phyloP scores from a whole-genome alignment of 208 protist genomes.

The Leishmania lainsoni region DNA sequence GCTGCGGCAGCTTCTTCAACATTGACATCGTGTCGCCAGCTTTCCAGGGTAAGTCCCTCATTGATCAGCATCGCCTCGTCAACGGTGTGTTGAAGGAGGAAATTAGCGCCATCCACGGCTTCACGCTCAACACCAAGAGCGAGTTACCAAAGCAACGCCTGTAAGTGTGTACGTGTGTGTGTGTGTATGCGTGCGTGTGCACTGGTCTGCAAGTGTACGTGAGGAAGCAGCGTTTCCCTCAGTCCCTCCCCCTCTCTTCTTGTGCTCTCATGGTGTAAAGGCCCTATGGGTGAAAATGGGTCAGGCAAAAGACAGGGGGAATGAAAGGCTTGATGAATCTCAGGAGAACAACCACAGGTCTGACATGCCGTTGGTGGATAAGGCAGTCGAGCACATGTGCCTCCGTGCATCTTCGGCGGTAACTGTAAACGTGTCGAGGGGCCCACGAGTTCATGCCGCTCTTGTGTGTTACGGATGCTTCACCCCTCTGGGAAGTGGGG shows the following conservation, averaged over 20 bases:
- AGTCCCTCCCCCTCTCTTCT: neutral
- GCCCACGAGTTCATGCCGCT: neutral
- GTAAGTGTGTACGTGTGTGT: neutral
- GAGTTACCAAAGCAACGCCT: neutral
- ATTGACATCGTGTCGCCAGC: slow-evolving; percentile 74
- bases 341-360: neutral
- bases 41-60: slow-evolving; percentile 74
- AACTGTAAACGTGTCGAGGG: neutral
- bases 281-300: neutral
- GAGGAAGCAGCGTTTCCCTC: neutral
- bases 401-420: neutral
- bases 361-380: neutral
- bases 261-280: neutral
- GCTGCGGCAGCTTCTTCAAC: slow-evolving; percentile 88
- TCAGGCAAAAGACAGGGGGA: neutral
- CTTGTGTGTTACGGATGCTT: neutral
- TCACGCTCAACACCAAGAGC: slow-evolving; percentile 72
- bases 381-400: neutral
- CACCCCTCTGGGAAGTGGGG: neutral
- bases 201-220: neutral
- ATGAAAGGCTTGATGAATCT: neutral
- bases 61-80: slow-evolving; percentile 88
- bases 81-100: slow-evolving; percentile 81
- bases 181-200: neutral
- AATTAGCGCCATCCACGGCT: slow-evolving; percentile 86